Evolutionary conservation across 164 flowering plant species (phyloP), one percentile per base, ranked within the genome.

Genomic region (Liriodendron chinense): DNA sequence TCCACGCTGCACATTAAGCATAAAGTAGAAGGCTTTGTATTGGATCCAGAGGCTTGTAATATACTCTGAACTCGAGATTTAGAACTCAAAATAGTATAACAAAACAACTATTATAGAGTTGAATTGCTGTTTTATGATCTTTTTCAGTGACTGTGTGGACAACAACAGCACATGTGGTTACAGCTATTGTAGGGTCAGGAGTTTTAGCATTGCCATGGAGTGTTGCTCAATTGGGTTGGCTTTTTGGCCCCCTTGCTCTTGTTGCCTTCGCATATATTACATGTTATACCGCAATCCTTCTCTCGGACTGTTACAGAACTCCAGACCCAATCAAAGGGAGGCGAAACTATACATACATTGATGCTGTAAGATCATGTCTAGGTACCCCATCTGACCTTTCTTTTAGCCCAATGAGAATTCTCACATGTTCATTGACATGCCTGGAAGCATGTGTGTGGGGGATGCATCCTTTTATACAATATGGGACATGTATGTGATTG

Each of bases 221-320:
- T 43, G 66, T 77, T 16, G 79, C 79, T 56, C 79, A 77, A 56
- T 20, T 77, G 69, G 79, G 79, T 20, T 77, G 79, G 79, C 1
- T 72, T n/a, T 13, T 72, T 6, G 71, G 79, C 21, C 75, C 79
- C 14, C 8, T 72, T 14, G 71, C 28, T n/a, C 63, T 77, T 7
- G 1, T 77, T 16, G 49, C 24, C 65, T 77, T 64, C 28, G 75
- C 79, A 24, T 65, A 13, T 21, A 24, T 72, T 25, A 77, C 79
- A 22, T 71, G 65, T 47, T 77, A 65, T 71, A 77, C 75, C 16
- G 70, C 79, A 26, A 18, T 26, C n/a, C 66, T 77, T 12, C 70
- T 77, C 48, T 49, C 79, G 12, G 79, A 77, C 25, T 77, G 79
- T 23, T 72, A 77, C 79, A 72, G 79, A 9, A 48, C 18, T 53